Evolutionary conservation across 2,329 filamentous ascomycete species (phyloP).

Genomic region (Teratosphaeria nubilosa): DNA sequence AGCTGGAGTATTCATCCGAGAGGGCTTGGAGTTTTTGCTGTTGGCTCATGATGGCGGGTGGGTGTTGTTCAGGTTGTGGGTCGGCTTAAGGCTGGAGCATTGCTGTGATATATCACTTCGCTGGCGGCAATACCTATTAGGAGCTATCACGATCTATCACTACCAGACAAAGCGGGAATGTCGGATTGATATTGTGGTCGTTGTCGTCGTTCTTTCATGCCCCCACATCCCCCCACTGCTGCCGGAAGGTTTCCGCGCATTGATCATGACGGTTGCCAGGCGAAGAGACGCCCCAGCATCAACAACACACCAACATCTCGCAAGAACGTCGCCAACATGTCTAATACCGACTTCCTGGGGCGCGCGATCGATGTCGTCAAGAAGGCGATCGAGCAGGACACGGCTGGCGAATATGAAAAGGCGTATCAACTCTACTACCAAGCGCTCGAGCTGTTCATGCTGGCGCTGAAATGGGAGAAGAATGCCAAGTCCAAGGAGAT

Average conservation of each 20-base stretch:
- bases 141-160: no score
- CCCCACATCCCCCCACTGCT: neutral
- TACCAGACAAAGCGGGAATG: no score
- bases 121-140: no score
- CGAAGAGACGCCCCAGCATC: neutral
- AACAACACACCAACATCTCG: neutral
- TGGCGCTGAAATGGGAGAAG: conserved; percentile 99
- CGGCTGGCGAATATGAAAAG: conserved; percentile 90
- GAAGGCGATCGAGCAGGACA: conserved; percentile 94
- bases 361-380: conserved; percentile 95
- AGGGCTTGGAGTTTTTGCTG: conserved; percentile 72
- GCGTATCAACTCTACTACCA: conserved; percentile 95
- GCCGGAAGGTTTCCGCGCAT: neutral
- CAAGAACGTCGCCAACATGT: conserved; percentile 49
- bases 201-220: neutral
- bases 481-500: conserved; percentile 95
- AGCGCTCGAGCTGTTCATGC: conserved; percentile 94
- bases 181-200: neutral
- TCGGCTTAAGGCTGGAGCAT: no score
- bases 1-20: conserved; percentile 76
- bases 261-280: neutral
- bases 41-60: conserved; percentile 28
- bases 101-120: neutral
- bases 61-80: neutral
- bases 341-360: conserved; percentile 91